Evolutionary conservation across 2,329 filamentous ascomycete species (phyloP).

Genomic region (Lojkania enalia): DNA sequence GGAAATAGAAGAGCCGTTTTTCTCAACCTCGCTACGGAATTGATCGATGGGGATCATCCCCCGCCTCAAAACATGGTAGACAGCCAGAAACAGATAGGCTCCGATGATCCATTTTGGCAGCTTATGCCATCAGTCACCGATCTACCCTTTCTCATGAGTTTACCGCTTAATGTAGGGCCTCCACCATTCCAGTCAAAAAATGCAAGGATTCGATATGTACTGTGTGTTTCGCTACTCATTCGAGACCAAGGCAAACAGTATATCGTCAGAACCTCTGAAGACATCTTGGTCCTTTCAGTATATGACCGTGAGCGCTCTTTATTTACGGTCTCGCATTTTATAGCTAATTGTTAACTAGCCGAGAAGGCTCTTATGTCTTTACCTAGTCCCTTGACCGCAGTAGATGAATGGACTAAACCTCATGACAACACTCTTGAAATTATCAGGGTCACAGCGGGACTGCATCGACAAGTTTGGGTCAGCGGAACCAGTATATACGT

Average conservation of each 20-base stretch:
- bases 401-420: constrained; percentile 51
- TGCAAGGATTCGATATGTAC: constrained; percentile 55
- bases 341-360: constrained; percentile 36
- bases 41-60: constrained; percentile 55
- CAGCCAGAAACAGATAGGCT: constrained; percentile 43
- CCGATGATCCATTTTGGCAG: constrained; percentile 52
- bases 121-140: constrained; percentile 52
- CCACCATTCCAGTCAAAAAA: constrained; percentile 58
- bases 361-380: constrained; percentile 59
- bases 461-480: constrained; percentile 63
- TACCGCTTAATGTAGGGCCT: constrained; percentile 59
- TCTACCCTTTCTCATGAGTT: constrained; percentile 56
- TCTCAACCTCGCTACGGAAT: constrained; percentile 55
- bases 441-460: constrained; percentile 55
- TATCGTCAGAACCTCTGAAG: constrained; percentile 55
- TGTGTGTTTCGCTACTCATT: constrained; percentile 53
- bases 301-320: constrained; percentile 53
- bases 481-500: constrained; percentile 59
- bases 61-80: constrained; percentile 56
- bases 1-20: constrained; percentile 53
- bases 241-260: constrained; percentile 54
- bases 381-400: constrained; percentile 55
- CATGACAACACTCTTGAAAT: constrained; percentile 48
- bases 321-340: no score
- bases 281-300: constrained; percentile 56